Base-by-base conservation (phyloP, 768 basidiomycete genomes). In the Xerocomus spinulosus region DNA sequence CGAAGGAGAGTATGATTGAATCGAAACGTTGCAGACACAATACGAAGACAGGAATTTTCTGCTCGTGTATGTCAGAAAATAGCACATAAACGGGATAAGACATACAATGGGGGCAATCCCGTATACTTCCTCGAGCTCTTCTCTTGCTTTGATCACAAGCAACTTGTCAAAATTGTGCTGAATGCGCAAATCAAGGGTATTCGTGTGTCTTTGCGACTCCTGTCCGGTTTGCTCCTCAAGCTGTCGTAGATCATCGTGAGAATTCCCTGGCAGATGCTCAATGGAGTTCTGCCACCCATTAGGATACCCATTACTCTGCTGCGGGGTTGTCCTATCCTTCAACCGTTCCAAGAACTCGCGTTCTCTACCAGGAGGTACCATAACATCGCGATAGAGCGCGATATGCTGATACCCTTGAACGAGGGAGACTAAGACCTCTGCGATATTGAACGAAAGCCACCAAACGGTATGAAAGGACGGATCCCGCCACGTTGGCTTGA, bases 31-130 rank as follows among this genome's bases (percentile, higher is more conserved):
- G 85, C 44, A 92, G 72, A 58, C 82, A 85, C 8, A 83, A 79
- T 17, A 92, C 76, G 60, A 91, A 86, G 3, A 87, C 81, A 1
- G 89, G 89, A 25, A 92, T 87, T 52, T 74, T 75, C 87, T 87
- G 57, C 18, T 29, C 8, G 15, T 17, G 36, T 48, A 15, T 29
- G 55, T 48, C 52, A 56, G 40, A 46, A 15, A 18, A 46, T 15
- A 18, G 17, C 8, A 42, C 17, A 6, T 12, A 2, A 28, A n/a
- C 3, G 30, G 17, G 7, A 20, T 43, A 2, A 35, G 10, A 81
- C 84, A 54, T 64, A 89, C 87, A 38, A 92, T 81, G 32, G 85
- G 73, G 3, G 90, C 85, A n/a, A 86, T 65, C 2, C 89, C 89
- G 57, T 88, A 91, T 5, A 89, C 74, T 41, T 81, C 80, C 60